These are phyloP conservation scores for Candolleomyces eurysporus DNA, from an alignment of 768 basidiomycete genomes.

Conservation along the genomic window DNA sequence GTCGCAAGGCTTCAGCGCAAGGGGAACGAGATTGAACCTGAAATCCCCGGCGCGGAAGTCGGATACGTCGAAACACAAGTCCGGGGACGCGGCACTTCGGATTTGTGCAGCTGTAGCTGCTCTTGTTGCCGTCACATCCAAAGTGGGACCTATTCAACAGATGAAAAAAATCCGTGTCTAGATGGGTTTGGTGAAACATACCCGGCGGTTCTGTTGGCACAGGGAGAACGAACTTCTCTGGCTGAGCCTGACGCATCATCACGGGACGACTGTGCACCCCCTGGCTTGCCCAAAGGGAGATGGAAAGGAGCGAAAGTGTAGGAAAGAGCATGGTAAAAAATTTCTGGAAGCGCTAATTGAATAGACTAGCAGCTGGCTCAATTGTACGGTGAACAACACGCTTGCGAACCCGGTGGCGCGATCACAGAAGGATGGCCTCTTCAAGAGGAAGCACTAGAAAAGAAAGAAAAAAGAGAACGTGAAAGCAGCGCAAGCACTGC, in stretches of 20 bases:
- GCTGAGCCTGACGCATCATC: background rate
- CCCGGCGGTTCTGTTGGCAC: conserved; percentile 6
- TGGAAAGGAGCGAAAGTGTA: background rate
- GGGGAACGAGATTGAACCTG: conserved; percentile 30
- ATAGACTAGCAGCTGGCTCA: no score
- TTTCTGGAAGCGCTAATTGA: no score
- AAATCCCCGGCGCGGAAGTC: conserved; percentile 29
- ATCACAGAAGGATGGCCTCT: conserved; percentile 3
- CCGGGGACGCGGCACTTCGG: conserved; percentile 22
- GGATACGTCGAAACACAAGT: conserved; percentile 26
- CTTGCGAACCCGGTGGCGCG: no score
- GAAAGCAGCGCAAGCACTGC: conserved; percentile 4
- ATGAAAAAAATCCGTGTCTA: background rate
- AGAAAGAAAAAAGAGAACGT: background rate
- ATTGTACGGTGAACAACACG: no score
- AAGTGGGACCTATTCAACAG: conserved; percentile 18
- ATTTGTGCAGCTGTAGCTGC: conserved; percentile 25
- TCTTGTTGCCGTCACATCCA: conserved; percentile 27
- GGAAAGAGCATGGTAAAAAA: background rate
- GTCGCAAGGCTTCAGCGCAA: conserved; percentile 25
- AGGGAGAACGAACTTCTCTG: conserved; percentile 6
- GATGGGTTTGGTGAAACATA: background rate
- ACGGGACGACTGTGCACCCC: background rate
- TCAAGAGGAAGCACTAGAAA: conserved; percentile 13
- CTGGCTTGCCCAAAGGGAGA: background rate